These are phyloP conservation scores for Colletotrichum brevisporum DNA, from an alignment of 2,329 filamentous ascomycete genomes.

Conservation along the genomic window DNA sequence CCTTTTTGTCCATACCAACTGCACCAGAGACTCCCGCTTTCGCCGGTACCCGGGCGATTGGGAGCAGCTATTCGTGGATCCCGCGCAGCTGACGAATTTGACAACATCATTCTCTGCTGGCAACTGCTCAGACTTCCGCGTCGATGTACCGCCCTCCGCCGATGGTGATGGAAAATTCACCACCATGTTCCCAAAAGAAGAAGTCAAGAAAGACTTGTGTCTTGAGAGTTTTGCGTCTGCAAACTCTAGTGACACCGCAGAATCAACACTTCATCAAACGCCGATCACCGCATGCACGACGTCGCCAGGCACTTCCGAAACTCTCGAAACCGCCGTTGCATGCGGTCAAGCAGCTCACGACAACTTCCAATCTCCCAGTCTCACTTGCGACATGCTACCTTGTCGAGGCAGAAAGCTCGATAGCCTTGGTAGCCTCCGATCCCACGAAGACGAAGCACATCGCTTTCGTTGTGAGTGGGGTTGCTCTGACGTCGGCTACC, in stretches of 20 bases:
- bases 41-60: not conserved
- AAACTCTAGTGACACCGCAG: not conserved
- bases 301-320: not conserved
- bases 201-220: not conserved
- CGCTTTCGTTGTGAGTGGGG: not conserved
- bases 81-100: not conserved
- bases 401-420: not conserved
- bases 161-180: not conserved
- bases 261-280: not conserved
- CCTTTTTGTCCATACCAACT: not conserved
- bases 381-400: not conserved
- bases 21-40: not conserved
- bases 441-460: not conserved
- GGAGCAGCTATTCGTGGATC: not conserved
- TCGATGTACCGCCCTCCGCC: not conserved
- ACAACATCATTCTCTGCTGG: not conserved
- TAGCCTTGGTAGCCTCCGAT: not conserved
- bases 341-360: not conserved
- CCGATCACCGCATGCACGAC: not conserved
- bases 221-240: not conserved
- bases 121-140: not conserved
- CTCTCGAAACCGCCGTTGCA: not conserved
- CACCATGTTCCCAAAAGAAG: not conserved
- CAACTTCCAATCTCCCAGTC: not conserved
- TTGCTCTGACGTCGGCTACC: not conserved